A percentile compares a stretch with the other conserved stretches of the same genome.
Conservation (phyloP, 2,329 filamentous ascomycete species). For the Talaromyces sp. region DNA sequence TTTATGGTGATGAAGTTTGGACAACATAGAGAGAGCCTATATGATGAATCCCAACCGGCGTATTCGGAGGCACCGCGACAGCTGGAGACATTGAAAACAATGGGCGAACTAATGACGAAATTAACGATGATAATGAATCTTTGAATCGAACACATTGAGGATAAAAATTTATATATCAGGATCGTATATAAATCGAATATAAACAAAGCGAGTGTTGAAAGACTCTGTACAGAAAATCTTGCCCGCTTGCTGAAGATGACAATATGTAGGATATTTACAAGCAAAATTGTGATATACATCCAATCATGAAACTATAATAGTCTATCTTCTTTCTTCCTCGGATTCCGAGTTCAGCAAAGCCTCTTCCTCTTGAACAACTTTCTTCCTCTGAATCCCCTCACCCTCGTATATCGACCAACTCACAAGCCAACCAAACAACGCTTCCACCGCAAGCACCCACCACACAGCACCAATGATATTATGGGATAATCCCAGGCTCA, state of each 20-base stretch:
- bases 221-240: not conserved
- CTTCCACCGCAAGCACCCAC: slow-evolving; percentile 56
- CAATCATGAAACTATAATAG: not conserved
- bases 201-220: not conserved
- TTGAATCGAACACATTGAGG: not conserved
- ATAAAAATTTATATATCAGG: not conserved
- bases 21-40: not conserved
- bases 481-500: slow-evolving; percentile 51
- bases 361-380: slow-evolving; percentile 14
- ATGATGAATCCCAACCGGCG: not conserved
- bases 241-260: not conserved
- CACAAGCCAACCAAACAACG: slow-evolving; percentile 55
- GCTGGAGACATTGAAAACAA: not conserved
- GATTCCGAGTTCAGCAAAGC: slow-evolving; percentile 18
- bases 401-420: slow-evolving; percentile 64
- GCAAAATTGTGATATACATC: not conserved
- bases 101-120: not conserved
- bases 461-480: slow-evolving; percentile 57
- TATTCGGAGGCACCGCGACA: not conserved
- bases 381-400: slow-evolving; percentile 54
- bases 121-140: not conserved
- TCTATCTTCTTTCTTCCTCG: slow-evolving; percentile 7
- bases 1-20: not conserved
- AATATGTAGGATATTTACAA: not conserved
- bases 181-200: not conserved